A percentile compares a stretch with the other conserved stretches of the same genome.
phyloP scores from a whole-genome alignment of 805 yeast genomes.

The Cyberlindnera veronae region DNA sequence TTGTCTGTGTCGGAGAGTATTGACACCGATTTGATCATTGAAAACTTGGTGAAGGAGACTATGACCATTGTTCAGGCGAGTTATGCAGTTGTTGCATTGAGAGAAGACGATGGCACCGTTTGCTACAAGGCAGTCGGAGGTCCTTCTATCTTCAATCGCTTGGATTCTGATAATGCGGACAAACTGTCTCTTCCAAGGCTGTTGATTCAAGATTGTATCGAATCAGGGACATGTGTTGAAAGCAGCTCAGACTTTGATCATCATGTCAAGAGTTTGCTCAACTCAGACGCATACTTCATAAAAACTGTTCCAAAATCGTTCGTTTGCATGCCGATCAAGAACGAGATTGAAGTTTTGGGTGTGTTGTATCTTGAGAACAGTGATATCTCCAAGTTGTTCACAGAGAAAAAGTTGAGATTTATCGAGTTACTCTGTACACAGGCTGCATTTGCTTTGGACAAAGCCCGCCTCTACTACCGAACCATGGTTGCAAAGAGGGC shows the following conservation, averaged over 20 bases:
- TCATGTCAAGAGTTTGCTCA: conserved; percentile 32
- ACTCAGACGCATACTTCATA: conserved; percentile 39
- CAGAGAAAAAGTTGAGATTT: conserved; percentile 36
- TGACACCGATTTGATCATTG: conserved; percentile 34
- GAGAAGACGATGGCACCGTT: conserved; percentile 28
- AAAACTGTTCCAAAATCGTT: conserved; percentile 34
- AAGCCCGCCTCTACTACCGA: conserved; percentile 43
- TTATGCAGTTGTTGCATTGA: conserved; percentile 31
- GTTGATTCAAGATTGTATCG: conserved; percentile 37
- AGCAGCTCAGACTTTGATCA: conserved; percentile 33
- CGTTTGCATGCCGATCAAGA: conserved; percentile 44
- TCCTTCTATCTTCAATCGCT: conserved; percentile 32
- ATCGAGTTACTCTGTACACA: conserved; percentile 44
- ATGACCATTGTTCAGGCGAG: conserved; percentile 37
- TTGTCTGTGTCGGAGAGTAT: conserved; percentile 47
- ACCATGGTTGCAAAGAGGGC: conserved; percentile 76
- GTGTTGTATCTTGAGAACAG: conserved; percentile 42
- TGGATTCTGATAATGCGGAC: conserved; percentile 24
- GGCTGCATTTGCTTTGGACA: conserved; percentile 49
- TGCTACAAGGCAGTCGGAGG: conserved; percentile 33
- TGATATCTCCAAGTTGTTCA: conserved; percentile 27
- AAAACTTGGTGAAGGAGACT: conserved; percentile 37
- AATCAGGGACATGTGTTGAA: conserved; percentile 35
- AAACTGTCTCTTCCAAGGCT: conserved; percentile 33
- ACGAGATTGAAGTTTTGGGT: conserved; percentile 40